These are phyloP conservation scores for Lizonia empirigonia DNA, from an alignment of 2,329 filamentous ascomycete genomes.

Conservation along the genomic window DNA sequence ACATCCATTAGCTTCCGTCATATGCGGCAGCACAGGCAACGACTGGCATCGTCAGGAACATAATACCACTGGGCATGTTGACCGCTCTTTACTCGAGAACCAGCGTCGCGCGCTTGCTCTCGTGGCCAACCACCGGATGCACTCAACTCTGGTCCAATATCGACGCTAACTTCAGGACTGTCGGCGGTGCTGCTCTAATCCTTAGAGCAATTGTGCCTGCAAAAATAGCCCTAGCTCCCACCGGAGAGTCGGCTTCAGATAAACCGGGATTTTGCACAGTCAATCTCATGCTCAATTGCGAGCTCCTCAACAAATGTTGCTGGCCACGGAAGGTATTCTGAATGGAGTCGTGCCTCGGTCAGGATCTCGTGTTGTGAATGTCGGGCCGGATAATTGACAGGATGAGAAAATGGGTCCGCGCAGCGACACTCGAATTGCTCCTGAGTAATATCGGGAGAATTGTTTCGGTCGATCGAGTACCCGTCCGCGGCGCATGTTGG, in stretches of 20 bases:
- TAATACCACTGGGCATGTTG: constrained; percentile 4
- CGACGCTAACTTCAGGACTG: constrained; percentile 10
- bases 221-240: constrained; percentile 13
- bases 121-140: constrained; percentile 6
- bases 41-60: constrained; percentile 4
- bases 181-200: not conserved
- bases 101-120: constrained; percentile 5
- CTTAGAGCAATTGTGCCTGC: constrained; percentile 9
- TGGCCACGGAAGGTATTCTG: constrained; percentile 20
- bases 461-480: constrained; percentile 9
- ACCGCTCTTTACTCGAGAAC: constrained; percentile 13
- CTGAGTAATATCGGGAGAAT: constrained; percentile 18
- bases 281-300: constrained; percentile 1
- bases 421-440: constrained; percentile 6
- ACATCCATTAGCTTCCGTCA: constrained; percentile 10
- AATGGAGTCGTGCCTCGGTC: constrained; percentile 22
- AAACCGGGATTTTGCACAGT: not conserved
- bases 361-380: not conserved
- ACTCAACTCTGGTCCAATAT: constrained; percentile 3
- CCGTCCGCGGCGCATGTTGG: constrained; percentile 11
- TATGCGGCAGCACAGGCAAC: constrained; percentile 11
- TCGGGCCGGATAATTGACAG: constrained; percentile 5
- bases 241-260: constrained; percentile 2
- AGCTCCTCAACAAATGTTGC: constrained; percentile 10
- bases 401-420: constrained; percentile 16